phyloP scores from a whole-genome alignment of 306 rosid genomes.

The Hippophae rhamnoides region DNA sequence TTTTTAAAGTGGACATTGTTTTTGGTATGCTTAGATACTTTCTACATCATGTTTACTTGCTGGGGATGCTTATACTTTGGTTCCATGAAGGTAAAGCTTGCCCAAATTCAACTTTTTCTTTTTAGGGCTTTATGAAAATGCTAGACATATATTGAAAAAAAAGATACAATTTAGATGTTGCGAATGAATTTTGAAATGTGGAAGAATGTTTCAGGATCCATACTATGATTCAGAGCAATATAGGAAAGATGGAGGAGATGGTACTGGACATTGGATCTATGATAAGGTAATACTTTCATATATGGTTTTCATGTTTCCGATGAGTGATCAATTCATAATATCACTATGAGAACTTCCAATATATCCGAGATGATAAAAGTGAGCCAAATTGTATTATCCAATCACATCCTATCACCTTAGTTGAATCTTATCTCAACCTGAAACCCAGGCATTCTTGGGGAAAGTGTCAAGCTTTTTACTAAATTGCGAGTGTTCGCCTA shows the following conservation, averaged over 20 bases:
- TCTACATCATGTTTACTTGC: constrained; percentile 61
- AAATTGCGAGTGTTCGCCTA: no score
- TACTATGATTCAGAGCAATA: constrained; percentile 72
- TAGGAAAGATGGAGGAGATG: constrained; percentile 86
- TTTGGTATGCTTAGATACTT: constrained; percentile 21
- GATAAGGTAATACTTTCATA: constrained; percentile 50
- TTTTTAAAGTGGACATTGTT: background rate
- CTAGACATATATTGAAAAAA: no score
- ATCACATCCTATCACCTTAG: no score
- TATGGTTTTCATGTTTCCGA: background rate
- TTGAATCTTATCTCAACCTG: no score
- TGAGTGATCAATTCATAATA: background rate
- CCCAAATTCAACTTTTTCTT: background rate
- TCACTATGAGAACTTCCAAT: background rate
- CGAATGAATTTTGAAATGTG: background rate
- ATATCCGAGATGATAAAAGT: background rate
- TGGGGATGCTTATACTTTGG: constrained; percentile 93
- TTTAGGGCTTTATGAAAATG: background rate
- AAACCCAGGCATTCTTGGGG: no score
- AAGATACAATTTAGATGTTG: background rate
- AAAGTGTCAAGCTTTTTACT: no score
- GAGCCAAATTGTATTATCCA: no score
- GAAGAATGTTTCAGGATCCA: constrained; percentile 54
- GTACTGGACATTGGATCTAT: constrained; percentile 81
- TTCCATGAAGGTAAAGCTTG: constrained; percentile 64